Base-by-base conservation (phyloP, 2,329 filamentous ascomycete genomes). In the Epichloe aotearoae region DNA sequence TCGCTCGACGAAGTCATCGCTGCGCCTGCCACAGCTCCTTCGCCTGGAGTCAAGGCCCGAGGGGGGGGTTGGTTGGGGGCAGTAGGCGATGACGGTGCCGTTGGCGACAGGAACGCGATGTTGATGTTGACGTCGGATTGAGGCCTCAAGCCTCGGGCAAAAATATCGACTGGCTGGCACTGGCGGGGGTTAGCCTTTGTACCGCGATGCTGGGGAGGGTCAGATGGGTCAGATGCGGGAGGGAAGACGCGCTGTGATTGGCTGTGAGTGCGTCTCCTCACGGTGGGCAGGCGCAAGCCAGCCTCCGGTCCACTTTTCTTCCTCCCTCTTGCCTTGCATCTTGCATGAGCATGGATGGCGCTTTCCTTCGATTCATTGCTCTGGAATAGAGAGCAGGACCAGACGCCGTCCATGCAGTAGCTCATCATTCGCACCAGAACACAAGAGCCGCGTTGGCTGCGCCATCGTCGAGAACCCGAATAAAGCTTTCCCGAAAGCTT, bases 1-100 rank as follows among this genome's bases (percentile, higher is more conserved):
- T 64, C 69, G 64, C 69, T 69, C 62, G 75, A 76, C 76, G 75
- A 79, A 77, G 73, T 77, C 76, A 79, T 79, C 74, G 75, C 76
- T 78, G 66, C 68, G 72, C 65, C 63, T 44, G 55, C 59, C 65
- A 74, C 74, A 76, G 75, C 75, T 77, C 74, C 69, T 77, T 75
- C 74, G 74, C 71, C 75, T 66, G 58, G 50, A 46, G 36, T 38
- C 39, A 47, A 46, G 52, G 52, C 37, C 46, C 44, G 49, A n/a
- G 52, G 6, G 23, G 37, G 26, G 46, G 49, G n/a, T n/a, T 42
- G 40, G 42, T 38, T 41, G 17, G 43, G 45, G 45, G 37, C 43
- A 47, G 45, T 38, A 33, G 19, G 49, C 49, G 45, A 47, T 47
- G 49, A 38, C 49, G 40, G 34, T 40, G 47, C 34, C 34, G 50